Base-by-base conservation (phyloP, 2,329 filamentous ascomycete genomes). In the Hirsutella minnesotensis region DNA sequence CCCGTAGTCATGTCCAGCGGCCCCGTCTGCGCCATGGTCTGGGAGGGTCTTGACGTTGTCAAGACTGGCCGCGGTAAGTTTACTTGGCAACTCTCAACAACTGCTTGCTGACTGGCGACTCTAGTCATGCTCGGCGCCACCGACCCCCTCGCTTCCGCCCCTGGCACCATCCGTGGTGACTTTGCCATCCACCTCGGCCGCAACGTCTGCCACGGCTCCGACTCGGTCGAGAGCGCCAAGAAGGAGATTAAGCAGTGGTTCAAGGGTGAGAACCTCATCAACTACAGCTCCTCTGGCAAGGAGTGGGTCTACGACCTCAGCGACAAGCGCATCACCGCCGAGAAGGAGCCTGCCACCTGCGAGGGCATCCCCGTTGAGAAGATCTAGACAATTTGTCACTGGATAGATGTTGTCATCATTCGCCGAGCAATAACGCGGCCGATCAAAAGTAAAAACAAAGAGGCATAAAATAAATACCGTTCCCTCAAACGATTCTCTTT, bases 161-260 rank as follows among this genome's bases (percentile, higher is more conserved):
- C 92, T 52, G 92, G 92, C 67, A 98, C 92, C 75, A 98, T 98
- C 79, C 90, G 92, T 74, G 90, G 88, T 69, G 84, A 90, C 76
- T 88, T 68, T 68, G 84, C 85, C 68, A 85, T 90, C 58, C 79
- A 70, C 47, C 64, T 69, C 65, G 92, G 92, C 73, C 87, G 90
- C 69, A 98, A 98, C 78, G 88, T 96, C 74, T 96, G 90, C 86
- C 92, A 98, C 82, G 92, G 92, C 67, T 95, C 88, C 70, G 92
- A 98, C 79, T 81, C 77, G 66, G 90, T 98, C 70, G 92, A 98
- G 81, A 95, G 80, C 75, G 92, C 92, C 72, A 80, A 96, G 84
- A 95, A 96, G 86, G 92, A 98, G 79, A 98, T 98, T 66, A 83
- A 83, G 61, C 82, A 96, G 65, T 98, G 92, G 92, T 98, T 98